Evolutionary conservation across 306 rosid species (phyloP).

Genomic region (Begonia loranthoides): DNA sequence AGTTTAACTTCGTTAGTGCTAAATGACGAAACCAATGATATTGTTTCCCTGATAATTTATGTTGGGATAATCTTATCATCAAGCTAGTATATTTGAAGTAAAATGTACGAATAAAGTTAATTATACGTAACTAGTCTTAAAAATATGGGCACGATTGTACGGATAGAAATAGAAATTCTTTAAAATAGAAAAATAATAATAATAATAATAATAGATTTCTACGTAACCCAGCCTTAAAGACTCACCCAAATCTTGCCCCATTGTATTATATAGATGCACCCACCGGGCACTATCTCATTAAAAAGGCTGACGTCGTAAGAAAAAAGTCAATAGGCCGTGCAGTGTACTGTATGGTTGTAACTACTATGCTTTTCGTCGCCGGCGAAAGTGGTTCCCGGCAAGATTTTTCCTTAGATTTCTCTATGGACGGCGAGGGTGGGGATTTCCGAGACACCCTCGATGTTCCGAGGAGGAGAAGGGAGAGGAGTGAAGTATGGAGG

Average conservation of each 20-base stretch:
- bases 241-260: slow-evolving; percentile 5
- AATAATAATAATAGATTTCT: background rate
- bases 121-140: too few species aligned
- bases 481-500: slow-evolving; percentile 32
- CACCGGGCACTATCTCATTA: background rate
- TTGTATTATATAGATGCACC: background rate
- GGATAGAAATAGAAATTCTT: background rate
- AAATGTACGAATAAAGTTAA: too few species aligned
- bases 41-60: too few species aligned
- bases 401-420: too few species aligned
- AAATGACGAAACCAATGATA: too few species aligned
- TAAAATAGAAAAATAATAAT: background rate
- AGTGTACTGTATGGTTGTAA: background rate
- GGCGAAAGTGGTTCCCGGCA: background rate
- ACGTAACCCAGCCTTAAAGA: too few species aligned
- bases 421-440: background rate
- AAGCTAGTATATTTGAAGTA: too few species aligned
- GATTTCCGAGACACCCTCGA: background rate
- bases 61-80: too few species aligned
- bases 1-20: too few species aligned
- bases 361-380: background rate
- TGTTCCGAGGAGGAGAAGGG: slow-evolving; percentile 26
- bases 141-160: too few species aligned
- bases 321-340: background rate
- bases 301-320: background rate